These are phyloP conservation scores for Lodderomyces parapsilosis DNA, from an alignment of 1,139 yeast species.

Conservation along the genomic window DNA sequence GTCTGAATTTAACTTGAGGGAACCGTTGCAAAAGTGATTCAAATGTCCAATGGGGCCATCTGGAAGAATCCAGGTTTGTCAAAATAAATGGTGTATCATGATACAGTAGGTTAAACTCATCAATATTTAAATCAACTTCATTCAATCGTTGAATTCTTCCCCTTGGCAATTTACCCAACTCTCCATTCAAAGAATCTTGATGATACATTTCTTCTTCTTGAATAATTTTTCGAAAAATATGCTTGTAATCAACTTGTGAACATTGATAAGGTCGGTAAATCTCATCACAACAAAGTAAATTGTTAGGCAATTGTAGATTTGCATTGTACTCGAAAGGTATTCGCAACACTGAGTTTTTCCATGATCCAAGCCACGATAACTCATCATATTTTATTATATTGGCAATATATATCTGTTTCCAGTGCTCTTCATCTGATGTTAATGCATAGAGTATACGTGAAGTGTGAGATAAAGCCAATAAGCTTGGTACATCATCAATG, in stretches of 20 bases:
- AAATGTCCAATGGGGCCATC: conserved; percentile 75
- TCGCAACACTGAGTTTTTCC: conserved; percentile 64
- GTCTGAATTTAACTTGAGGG: conserved; percentile 66
- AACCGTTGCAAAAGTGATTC: conserved; percentile 49
- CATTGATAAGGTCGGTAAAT: conserved; percentile 80
- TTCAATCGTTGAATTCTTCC: conserved; percentile 48
- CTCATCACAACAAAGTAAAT: conserved; percentile 51
- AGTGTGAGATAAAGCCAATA: conserved; percentile 52
- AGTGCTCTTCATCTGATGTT: conserved; percentile 69
- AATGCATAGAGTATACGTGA: conserved; percentile 74
- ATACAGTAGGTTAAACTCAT: conserved; percentile 47
- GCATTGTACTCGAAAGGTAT: conserved; percentile 36
- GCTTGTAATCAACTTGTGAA: conserved; percentile 61
- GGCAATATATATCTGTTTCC: conserved; percentile 61
- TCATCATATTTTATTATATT: conserved; percentile 17
- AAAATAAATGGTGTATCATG: conserved; percentile 68
- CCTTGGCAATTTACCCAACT: conserved; percentile 22
- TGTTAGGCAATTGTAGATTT: conserved; percentile 35
- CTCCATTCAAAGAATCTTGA: conserved; percentile 20
- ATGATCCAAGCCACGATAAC: conserved; percentile 67
- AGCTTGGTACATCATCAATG: conserved; percentile 43
- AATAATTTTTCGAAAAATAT: conserved; percentile 47
- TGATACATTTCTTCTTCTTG: conserved; percentile 43
- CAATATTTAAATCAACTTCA: conserved; percentile 39
- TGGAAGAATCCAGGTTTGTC: conserved; percentile 27